Base-by-base conservation (phyloP, 75 land plant species). In the Cryptomeria japonica region DNA sequence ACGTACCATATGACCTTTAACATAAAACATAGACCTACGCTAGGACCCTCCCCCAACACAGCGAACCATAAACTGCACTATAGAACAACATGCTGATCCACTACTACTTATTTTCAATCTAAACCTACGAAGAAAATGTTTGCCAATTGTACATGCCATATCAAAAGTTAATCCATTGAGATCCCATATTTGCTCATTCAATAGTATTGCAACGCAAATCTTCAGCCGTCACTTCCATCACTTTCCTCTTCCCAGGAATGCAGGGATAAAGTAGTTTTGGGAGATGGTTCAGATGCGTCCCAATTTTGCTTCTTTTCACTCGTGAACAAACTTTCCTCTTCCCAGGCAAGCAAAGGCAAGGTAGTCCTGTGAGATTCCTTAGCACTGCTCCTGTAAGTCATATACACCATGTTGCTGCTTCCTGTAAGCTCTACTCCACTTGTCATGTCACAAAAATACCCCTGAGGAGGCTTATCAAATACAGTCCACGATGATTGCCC, bases 381-480 rank as follows among this genome's bases (percentile, higher is more conserved):
- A 15, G 28, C 28, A 41, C 12, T 41, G 19, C 44, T 80, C 46
- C 42, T 80, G 83, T 39, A 80, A 42, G 46, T 90, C 49, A 89
- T 90, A 64, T 91, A 93, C 0, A 83, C 86, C 78, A 90, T 56
- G 11, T 78, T 36, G 25, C 91, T 88, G 14, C 89, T 89, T 6
- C 87, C 85, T 39, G 89, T 87, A 31, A 93, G 68, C n/a, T 91
- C 88, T 51, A 90, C 91, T 31, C 82, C 80, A 25, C 83, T 87
- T 11, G 32, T 84, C 18, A 85, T 87, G 76, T 84, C 72, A 75
- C 89, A 91, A 0, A 79, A 61, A 49, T 91, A 91, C 3, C 94
- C 88, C 46, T 19, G 68, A n/a, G 90, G 87, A 49, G 80, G 88
- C 14, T 47, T 41, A 68, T 72, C 68, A n/a, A 88, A 53, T 19